Conservation (phyloP, 2,329 filamentous ascomycete species). For the Trichoderma sp. region DNA sequence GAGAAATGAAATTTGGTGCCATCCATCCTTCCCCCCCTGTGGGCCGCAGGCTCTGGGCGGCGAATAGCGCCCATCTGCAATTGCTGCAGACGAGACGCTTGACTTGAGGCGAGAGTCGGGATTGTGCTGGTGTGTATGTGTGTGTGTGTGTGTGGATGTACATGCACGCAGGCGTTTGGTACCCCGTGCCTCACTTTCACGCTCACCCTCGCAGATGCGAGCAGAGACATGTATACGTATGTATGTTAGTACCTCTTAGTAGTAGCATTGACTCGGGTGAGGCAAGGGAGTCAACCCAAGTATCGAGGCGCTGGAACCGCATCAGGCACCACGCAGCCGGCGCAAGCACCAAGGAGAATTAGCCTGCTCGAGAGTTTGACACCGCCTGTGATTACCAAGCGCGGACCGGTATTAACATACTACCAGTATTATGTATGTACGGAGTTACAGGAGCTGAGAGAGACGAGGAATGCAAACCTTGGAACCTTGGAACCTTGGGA, state of each 20-base stretch:
- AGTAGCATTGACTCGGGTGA: no score
- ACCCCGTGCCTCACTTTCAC: background rate
- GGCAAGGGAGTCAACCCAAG: no score
- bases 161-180: background rate
- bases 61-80: constrained; percentile 7
- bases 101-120: constrained; percentile 1
- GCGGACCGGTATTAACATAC: background rate
- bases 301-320: background rate
- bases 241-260: no score
- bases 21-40: background rate
- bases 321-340: background rate
- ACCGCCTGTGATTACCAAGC: background rate
- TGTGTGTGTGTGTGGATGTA: background rate
- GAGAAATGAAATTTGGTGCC: background rate
- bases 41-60: constrained; percentile 5
- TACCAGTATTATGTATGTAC: no score
- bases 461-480: background rate
- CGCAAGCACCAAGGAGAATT: background rate
- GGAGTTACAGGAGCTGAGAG: no score
- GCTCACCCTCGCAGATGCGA: no score
- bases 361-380: background rate
- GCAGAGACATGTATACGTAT: no score
- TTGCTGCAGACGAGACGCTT: constrained; percentile 14
- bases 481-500: no score
- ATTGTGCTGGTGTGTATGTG: background rate